Evolutionary conservation across 305 asterid species (phyloP), one percentile per base, ranked within the genome.

Genomic region (Andrographis paniculata): DNA sequence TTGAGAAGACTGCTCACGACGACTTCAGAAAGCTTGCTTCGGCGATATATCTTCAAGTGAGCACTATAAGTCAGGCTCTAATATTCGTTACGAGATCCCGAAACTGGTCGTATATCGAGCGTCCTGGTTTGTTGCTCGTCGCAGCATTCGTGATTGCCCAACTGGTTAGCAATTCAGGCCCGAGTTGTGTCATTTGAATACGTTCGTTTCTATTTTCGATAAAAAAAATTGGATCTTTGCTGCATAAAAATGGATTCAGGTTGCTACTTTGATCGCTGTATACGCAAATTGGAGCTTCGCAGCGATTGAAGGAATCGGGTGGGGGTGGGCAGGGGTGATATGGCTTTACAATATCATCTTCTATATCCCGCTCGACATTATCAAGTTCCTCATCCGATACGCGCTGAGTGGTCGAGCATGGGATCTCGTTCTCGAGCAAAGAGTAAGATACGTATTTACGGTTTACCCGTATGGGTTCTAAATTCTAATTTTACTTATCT

Each of bases 301-400:
- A 17, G 96, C 96, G 33, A 80, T 91, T 14, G 99, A 91, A 75
- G 99, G 99, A 63, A 91, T 87, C 19, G 99, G 99, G 14, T 91
- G 99, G 99, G 95, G 99, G 44, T 91, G 99, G 99, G 99, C 99
- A 0, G 99, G 99, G 0, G 96, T 91, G 45, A 84, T 91, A 65
- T 91, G 99, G 99, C 88, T 91, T 23, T 91, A 87, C 66, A 91
- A 91, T 64, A 57, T 91, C 48, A 61, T 91, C 22, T 69, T 65
- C 74, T 91, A 91, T 28, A 61, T 91, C 59, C 99, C 99, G 0
- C 95, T 91, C 1, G 99, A 91, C 63, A 52, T 83, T 24, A 77
- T 91, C 59, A 91, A 91, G 67, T 87, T 87, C 76, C 52, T 91
- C 55, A 87, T 38, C 56, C 94, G 95, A 20, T 91, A 91, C 45